Conservation (phyloP, 169 alveolate species). For the Plasmodium sp. region DNA sequence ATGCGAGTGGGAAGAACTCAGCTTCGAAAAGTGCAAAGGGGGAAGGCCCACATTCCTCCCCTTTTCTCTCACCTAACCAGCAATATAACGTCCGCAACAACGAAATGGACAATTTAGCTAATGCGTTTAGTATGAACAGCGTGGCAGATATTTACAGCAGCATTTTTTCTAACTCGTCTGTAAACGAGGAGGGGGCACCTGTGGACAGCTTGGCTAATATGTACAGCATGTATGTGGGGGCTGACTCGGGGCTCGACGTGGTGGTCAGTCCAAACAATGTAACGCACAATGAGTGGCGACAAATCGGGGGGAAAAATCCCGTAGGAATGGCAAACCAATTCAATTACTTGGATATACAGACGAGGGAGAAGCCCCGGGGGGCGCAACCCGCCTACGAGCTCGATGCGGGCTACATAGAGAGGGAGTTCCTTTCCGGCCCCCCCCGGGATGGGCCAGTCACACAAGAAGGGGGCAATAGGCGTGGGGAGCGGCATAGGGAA, state of each 20-base stretch:
- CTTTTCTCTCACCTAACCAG: neutral
- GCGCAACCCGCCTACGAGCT: conserved; percentile 7
- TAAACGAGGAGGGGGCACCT: neutral
- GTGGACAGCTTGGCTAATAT: neutral
- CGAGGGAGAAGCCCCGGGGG: neutral
- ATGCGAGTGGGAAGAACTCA: neutral
- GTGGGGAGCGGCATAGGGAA: too few relatives aligned
- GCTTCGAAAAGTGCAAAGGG: neutral
- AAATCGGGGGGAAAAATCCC: neutral
- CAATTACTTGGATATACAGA: neutral
- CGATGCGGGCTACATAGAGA: conserved; percentile 14
- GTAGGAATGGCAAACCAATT: neutral
- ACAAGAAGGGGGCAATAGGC: neutral
- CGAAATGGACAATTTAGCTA: neutral
- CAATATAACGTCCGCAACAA: neutral
- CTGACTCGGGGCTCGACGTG: neutral
- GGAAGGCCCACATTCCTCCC: neutral
- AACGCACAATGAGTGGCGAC: neutral
- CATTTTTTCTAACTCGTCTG: conserved; percentile 4
- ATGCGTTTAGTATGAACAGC: neutral
- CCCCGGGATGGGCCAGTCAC: neutral
- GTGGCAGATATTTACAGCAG: conserved; percentile 42
- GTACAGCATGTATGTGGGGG: neutral
- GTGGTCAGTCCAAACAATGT: neutral
- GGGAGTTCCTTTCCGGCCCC: neutral